phyloP scores from a whole-genome alignment of 768 basidiomycete genomes.

The Psilocybe subaeruginosa region DNA sequence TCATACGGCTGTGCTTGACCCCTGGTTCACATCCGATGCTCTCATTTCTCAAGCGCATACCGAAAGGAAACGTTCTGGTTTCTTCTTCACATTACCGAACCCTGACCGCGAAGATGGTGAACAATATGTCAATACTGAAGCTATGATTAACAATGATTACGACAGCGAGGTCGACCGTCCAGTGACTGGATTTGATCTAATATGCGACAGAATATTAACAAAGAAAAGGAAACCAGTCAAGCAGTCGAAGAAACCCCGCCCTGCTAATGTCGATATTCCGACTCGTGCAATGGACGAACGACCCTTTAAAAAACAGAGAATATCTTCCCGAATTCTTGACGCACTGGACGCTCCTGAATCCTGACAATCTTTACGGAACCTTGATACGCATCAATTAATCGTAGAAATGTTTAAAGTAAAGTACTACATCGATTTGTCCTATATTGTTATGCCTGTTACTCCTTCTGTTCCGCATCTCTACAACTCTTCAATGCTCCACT shows the following conservation, averaged over 20 bases:
- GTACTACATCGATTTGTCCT: not conserved
- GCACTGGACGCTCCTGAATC: conserved; percentile 2
- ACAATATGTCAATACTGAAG: not conserved
- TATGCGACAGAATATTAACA: not conserved
- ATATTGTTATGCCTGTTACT: not conserved
- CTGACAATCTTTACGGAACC: not conserved
- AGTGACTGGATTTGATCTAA: not conserved
- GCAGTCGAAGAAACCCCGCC: not conserved
- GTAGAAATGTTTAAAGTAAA: not conserved
- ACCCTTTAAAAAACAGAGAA: conserved; percentile 4
- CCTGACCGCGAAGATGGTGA: conserved; percentile 7
- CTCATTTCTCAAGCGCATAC: not conserved
- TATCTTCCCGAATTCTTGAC: conserved; percentile 7
- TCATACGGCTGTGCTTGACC: not conserved
- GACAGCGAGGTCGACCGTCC: conserved; percentile 5
- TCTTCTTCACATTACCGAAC: conserved; percentile 23
- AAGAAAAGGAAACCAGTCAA: not conserved
- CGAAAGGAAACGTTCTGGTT: conserved; percentile 7
- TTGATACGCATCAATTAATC: not conserved
- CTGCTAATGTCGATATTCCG: not conserved
- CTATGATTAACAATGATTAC: not conserved
- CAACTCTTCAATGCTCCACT: conserved; percentile 79
- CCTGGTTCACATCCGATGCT: conserved; percentile 8
- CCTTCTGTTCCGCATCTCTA: not conserved
- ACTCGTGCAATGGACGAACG: not conserved